Base-by-base conservation (phyloP, 192 early-diverging fungal species). In the Backusella circina region DNA sequence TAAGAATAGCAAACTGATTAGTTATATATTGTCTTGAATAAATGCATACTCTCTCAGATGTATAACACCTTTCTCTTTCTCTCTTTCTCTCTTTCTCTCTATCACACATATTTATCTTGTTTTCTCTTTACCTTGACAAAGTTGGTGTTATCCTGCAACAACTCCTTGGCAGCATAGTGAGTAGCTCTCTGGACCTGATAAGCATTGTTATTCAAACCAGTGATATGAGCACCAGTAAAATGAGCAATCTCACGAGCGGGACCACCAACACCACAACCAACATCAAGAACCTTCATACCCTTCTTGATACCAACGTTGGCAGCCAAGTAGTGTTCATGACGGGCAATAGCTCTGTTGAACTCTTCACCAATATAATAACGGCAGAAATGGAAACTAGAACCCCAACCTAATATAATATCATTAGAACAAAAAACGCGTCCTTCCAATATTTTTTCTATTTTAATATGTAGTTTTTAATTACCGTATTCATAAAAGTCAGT, bases 131-230 rank as follows among this genome's bases (percentile, higher is more conserved):
- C 82, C 75, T 90, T 90, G 75, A 86, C 69, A 70, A 88, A 90
- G 18, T 80, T 72, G 9, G 83, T 80, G 37, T 81, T 77, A 13
- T 83, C 70, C 12, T 89, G 82, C 33, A 97, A 89, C 35, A 91
- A 90, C 57, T 83, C 79, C 78, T 89, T 89, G 69, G 83, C 82
- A 41, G 94, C 91, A 71, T 96, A 93, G 51, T 90, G 86, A 30
- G 80, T 80, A 51, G 92, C 94, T 16, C 95, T 89, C 47, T 91
- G 79, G 72, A 98, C 91, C 84, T 98, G 97, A 77, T 98, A 96
- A 47, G 93, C 91, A 82, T 98, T 98, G 90, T 98, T 98, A 85
- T 98, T 98, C 37, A 98, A 81, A n/a, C 97, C 96, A 3, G 92
- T 93, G 65, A 98, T 87, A 70, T 92, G 89, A 33, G 95, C 93